Conservation (phyloP, 176 grass and related monocot genomes). For the Leersia perrieri region DNA sequence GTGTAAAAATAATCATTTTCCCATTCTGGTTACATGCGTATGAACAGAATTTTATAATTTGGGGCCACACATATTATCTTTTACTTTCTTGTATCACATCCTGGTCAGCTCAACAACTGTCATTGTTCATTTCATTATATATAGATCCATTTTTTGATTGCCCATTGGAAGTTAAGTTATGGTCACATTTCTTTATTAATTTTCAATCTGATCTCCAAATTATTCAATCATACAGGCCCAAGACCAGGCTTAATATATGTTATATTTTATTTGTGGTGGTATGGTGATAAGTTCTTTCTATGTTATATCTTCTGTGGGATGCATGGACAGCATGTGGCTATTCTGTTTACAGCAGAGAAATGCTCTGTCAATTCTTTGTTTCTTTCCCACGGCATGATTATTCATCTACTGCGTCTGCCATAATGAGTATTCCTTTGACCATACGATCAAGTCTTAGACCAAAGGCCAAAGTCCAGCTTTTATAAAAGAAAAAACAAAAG, state of each 20-base stretch:
- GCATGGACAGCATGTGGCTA: not conserved
- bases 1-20: not conserved
- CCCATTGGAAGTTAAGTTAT: constrained; percentile 19
- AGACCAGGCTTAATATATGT: not conserved
- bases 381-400: not conserved
- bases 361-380: not conserved
- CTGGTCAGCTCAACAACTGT: not conserved
- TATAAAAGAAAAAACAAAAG: not conserved
- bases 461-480: not conserved
- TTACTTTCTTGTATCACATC: constrained; percentile 4
- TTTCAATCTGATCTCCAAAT: not conserved
- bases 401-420: not conserved
- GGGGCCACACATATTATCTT: not conserved
- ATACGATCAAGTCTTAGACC: not conserved
- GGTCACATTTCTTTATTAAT: constrained; percentile 7
- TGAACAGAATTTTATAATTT: not conserved
- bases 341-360: not conserved
- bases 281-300: not conserved
- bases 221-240: not conserved
- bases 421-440: not conserved
- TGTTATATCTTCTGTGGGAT: not conserved
- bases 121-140: not conserved
- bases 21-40: not conserved
- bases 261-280: not conserved
- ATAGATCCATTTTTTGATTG: not conserved